Conservation (phyloP, 768 basidiomycete species). For the Tylopilus plumbeoviolaceoides region DNA sequence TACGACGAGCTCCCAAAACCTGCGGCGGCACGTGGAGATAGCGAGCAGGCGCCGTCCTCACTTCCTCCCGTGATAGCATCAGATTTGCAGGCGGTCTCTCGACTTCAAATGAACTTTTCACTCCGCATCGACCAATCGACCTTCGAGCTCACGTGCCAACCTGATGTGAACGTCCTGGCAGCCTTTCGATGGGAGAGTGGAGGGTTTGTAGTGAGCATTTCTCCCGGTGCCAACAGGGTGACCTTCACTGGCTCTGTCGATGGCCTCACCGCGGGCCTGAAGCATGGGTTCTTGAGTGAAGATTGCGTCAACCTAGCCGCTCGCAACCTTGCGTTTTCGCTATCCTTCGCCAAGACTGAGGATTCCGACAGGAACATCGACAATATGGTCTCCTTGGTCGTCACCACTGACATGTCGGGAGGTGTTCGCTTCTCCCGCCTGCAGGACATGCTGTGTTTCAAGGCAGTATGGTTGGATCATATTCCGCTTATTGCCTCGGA, state of each 20-base stretch:
- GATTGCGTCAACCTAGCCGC: slow-evolving; percentile 79
- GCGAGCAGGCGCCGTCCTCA: slow-evolving; percentile 5
- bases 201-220: slow-evolving; percentile 77
- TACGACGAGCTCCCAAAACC: slow-evolving; percentile 16
- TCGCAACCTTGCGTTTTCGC: slow-evolving; percentile 75
- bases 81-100: slow-evolving; percentile 31
- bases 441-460: slow-evolving; percentile 92
- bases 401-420: slow-evolving; percentile 85
- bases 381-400: slow-evolving; percentile 63
- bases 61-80: slow-evolving; percentile 15
- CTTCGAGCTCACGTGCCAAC: slow-evolving; percentile 82
- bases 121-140: slow-evolving; percentile 89
- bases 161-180: slow-evolving; percentile 89
- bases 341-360: slow-evolving; percentile 58
- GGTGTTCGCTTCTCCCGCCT: slow-evolving; percentile 79
- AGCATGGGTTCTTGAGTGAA: slow-evolving; percentile 82
- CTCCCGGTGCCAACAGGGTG: slow-evolving; percentile 67
- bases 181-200: slow-evolving; percentile 92
- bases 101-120: slow-evolving; percentile 77
- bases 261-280: slow-evolving; percentile 75
- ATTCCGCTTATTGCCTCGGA: slow-evolving; percentile 68
- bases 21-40: slow-evolving; percentile 8
- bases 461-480: slow-evolving; percentile 90
- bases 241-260: slow-evolving; percentile 77
- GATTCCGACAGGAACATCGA: slow-evolving; percentile 32